Percentiles rank a stretch among this genome's conserved stretches.
phyloP scores from a whole-genome alignment of 2,329 filamentous ascomycete genomes.

The Aspergillus oerlinghausenensis region DNA sequence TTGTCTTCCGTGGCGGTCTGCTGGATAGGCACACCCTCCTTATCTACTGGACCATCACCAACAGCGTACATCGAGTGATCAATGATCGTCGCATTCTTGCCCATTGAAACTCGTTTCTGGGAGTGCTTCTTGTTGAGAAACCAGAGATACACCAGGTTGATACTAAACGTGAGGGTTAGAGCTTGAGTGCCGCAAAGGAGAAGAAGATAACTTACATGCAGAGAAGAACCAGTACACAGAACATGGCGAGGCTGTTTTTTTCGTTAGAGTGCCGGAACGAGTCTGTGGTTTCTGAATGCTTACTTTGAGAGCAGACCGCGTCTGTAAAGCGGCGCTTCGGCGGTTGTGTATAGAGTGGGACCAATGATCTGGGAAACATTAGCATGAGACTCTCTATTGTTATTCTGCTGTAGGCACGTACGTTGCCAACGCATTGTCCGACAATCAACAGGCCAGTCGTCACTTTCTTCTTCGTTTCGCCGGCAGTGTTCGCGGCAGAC shows the following conservation, averaged over 20 bases:
- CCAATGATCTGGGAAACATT: constrained; percentile 48
- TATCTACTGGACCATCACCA: constrained; percentile 18
- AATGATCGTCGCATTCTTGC: constrained; percentile 55
- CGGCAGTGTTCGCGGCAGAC: constrained; percentile 59
- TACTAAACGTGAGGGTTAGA: constrained; percentile 7
- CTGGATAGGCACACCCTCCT: constrained; percentile 22
- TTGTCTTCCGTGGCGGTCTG: constrained; percentile 40
- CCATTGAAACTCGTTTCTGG: constrained; percentile 50
- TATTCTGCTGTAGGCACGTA: constrained; percentile 13
- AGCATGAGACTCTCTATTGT: not conserved
- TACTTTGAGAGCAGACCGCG: constrained; percentile 56
- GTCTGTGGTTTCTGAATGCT: not conserved
- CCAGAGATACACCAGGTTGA: constrained; percentile 46
- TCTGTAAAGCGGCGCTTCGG: constrained; percentile 55
- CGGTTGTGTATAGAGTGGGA: constrained; percentile 59
- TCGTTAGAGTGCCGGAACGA: not conserved
- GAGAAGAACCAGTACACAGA: constrained; percentile 55
- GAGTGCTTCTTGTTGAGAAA: constrained; percentile 55
- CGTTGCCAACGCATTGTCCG: constrained; percentile 61
- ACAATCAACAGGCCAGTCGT: constrained; percentile 63
- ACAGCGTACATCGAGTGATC: constrained; percentile 56
- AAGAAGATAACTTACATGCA: constrained; percentile 32
- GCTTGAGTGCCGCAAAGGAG: not conserved
- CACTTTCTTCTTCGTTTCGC: constrained; percentile 66
- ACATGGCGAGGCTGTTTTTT: constrained; percentile 48